Percentiles rank a stretch among this genome's conserved stretches.
These are phyloP conservation scores for Corymbia calophylla DNA, from an alignment of 441 rosid genomes.

Conservation along the genomic window DNA sequence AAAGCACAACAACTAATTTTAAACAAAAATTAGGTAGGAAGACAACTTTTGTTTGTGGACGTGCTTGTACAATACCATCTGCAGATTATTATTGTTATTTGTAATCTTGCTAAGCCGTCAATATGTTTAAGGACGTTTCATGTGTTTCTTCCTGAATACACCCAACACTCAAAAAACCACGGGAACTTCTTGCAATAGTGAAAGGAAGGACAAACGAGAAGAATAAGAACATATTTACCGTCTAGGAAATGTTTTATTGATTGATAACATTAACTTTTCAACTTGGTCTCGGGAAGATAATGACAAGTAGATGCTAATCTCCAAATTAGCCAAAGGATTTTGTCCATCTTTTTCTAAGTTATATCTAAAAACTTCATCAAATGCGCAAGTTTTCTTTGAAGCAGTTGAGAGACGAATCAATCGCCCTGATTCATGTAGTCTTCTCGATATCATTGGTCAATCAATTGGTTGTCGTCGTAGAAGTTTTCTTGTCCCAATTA, in stretches of 20 bases:
- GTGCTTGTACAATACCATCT: neutral
- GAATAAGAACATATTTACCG: neutral
- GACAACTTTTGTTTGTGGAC: neutral
- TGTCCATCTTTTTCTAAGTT: too few relatives aligned
- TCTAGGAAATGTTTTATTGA: neutral
- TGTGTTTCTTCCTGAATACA: neutral
- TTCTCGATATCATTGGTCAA: too few relatives aligned
- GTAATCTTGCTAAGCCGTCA: neutral
- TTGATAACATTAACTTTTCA: neutral
- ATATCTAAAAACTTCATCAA: too few relatives aligned
- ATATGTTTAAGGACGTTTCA: neutral
- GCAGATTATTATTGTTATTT: neutral
- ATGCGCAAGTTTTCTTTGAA: too few relatives aligned
- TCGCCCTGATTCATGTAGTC: too few relatives aligned
- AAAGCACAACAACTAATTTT: neutral
- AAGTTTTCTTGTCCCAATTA: too few relatives aligned
- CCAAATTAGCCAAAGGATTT: neutral
- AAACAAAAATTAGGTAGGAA: neutral
- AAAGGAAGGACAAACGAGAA: neutral
- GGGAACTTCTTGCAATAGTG: neutral
- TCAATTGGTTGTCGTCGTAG: accelerated
- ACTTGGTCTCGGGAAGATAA: neutral
- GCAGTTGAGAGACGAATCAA: too few relatives aligned
- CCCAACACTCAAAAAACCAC: neutral
- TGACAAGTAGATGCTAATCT: neutral